Evolutionary conservation across 1,284 basidiomycete species (phyloP), one percentile per base, ranked within the genome.

Genomic region (Moniliella sp.): DNA sequence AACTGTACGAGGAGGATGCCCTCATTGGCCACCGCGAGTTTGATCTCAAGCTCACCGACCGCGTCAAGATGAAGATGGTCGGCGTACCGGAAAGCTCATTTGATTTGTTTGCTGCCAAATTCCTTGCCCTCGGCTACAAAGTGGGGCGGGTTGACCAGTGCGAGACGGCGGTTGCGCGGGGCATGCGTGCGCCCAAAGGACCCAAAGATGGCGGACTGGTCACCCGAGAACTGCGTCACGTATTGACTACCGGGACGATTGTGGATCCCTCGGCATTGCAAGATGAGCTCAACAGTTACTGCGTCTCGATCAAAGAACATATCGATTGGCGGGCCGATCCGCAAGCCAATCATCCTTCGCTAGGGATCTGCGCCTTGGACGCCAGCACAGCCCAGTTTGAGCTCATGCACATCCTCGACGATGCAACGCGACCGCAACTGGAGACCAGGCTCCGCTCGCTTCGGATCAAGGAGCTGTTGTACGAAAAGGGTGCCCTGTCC

Each of bases 1-100:
- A 48, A 35, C 36, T 55, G 28, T 61, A 60, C 40, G 55, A 61
- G 33, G 57, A 60, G 16, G 59, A 61, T 25, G 59, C 59, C 2
- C 39, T 59, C 18, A 61, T 59, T 13, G 59, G 53, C 3, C 59
- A 61, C 33, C 57, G 54, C 33, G 57, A 61, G 32, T 56, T 57
- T 33, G 59, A 60, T 33, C 46, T 61, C 37, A 61, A 61, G 45
- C 67, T 86, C 23, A 86, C 82, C 1, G 72, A 75, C 29, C 67
- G 81, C 35, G 86, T 93, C 35, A 97, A 94, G 64, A 99, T 99
- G 91, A 86, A 78, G 35, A 57, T 57, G 81, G 82, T 91, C 38
- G 86, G 91, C 26, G 88, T 97, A 3, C 91, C 91, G 0, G 91
- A 97, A 59, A 74, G 73, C 61, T 76, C 76, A 1, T 91, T 97